A percentile compares a stretch with the other conserved stretches of the same genome.
Conservation (phyloP, 768 basidiomycete genomes). For the Tremella yokohamensis region DNA sequence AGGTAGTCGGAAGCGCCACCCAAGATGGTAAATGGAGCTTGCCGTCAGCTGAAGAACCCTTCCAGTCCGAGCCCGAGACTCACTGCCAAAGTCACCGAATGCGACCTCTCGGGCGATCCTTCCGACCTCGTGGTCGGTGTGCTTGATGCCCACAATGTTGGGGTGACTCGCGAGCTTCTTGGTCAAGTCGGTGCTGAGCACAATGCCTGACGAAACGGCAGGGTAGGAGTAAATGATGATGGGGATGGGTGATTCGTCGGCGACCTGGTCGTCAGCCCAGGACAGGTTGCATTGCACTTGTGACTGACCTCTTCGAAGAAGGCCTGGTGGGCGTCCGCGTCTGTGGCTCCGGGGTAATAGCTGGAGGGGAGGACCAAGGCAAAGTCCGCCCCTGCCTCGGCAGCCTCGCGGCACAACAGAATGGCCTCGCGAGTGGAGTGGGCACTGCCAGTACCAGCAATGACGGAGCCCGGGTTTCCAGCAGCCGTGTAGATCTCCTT, state of each 20-base stretch:
- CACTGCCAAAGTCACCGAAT: too few relatives aligned
- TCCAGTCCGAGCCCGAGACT: too few relatives aligned
- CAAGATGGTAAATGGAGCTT: conserved; percentile 17
- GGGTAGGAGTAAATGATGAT: conserved; percentile 50
- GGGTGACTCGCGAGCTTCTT: conserved; percentile 42
- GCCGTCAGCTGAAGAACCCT: not conserved
- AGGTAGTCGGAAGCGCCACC: conserved; percentile 27
- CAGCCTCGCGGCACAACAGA: conserved; percentile 9
- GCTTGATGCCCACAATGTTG: conserved; percentile 51
- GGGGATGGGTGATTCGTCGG: conserved; percentile 44
- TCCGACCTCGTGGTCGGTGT: conserved; percentile 50
- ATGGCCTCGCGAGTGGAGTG: conserved; percentile 18
- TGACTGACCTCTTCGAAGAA: conserved; percentile 44
- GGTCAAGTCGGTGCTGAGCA: conserved; percentile 45
- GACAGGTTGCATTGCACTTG: too few relatives aligned
- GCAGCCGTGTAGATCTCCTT: conserved; percentile 3
- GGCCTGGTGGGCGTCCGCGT: conserved; percentile 31
- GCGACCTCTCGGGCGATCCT: conserved; percentile 23
- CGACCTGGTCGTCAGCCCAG: conserved; percentile 29
- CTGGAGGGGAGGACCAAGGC: conserved; percentile 23
- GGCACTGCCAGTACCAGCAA: conserved; percentile 18
- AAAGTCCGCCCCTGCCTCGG: conserved; percentile 12
- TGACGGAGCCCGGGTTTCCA: conserved; percentile 9
- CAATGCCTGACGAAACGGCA: conserved; percentile 47
- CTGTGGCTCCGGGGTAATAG: conserved; percentile 40